These are phyloP conservation scores for Ambrosia trifida DNA, from an alignment of 129 eudicot genomes.

Conservation along the genomic window DNA sequence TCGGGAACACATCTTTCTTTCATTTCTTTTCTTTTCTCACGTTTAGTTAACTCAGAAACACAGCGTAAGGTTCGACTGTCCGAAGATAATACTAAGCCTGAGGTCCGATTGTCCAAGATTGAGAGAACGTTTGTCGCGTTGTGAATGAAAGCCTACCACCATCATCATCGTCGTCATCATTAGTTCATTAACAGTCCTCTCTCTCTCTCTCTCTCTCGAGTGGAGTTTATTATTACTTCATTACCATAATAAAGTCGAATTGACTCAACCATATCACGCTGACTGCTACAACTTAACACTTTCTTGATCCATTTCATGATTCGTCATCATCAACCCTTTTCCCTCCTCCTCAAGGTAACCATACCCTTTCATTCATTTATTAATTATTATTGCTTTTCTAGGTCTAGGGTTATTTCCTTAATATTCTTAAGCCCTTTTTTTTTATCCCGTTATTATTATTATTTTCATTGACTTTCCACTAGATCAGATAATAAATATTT, in stretches of 20 bases:
- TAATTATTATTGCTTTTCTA: not conserved
- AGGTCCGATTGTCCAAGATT: too few relatives aligned
- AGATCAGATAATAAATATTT: not conserved
- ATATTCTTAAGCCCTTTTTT: slow-evolving; percentile 2
- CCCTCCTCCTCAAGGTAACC: slow-evolving; percentile 28
- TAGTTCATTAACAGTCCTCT: slow-evolving; percentile 1
- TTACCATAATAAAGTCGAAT: slow-evolving; percentile 23
- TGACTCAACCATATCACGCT: slow-evolving; percentile 27
- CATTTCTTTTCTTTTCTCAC: too few relatives aligned
- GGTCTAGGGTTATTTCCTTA: slow-evolving; percentile 25
- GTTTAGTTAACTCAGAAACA: too few relatives aligned
- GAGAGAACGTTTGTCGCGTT: too few relatives aligned
- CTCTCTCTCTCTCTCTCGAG: slow-evolving; percentile 10
- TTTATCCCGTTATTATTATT: not conserved
- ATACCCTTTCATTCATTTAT: not conserved
- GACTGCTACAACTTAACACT: slow-evolving; percentile 15
- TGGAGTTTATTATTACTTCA: not conserved
- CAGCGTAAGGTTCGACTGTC: too few relatives aligned
- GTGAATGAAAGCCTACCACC: slow-evolving; percentile 16
- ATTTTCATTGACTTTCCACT: slow-evolving; percentile 15
- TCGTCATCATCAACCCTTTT: not conserved
- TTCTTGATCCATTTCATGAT: slow-evolving; percentile 11
- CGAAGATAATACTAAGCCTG: too few relatives aligned
- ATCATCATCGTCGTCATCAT: slow-evolving; percentile 2
- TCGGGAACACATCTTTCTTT: too few relatives aligned